Evolutionary conservation across 768 basidiomycete genomes (phyloP), one percentile per base, ranked within the genome.

Genomic region (Termitomyces heimii): DNA sequence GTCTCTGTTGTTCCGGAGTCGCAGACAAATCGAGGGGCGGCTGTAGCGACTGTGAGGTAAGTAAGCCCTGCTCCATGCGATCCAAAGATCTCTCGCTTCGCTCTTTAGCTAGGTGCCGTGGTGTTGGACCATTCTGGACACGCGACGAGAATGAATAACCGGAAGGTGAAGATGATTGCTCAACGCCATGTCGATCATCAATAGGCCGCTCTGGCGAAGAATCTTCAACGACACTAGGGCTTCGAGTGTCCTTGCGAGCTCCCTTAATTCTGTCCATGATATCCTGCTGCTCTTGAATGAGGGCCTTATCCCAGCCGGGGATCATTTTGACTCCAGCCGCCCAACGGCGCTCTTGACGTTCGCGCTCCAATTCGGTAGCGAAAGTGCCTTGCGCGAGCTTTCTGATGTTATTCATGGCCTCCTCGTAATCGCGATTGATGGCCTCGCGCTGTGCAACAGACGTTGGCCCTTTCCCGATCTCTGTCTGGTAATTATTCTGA

Each of bases 401-500:
- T 29, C 76, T 71, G 53, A 85, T 78, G 50, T 65, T 74, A 26
- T 65, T 65, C 75, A 84, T 76, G 5, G 75, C 66, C 0, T 68
- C 63, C 18, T 69, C 61, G 62, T 78, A 76, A 39, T 82, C 76
- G 0, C 65, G 53, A 9, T 62, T 63, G 35, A 81, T 64, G n/a
- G 67, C 69, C 14, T 77, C 69, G 6, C 77, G 69, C 22, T 56
- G 63, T 22, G 65, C 63, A 24, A 52, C 52, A 14, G 65, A 71
- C 18, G 73, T 62, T 66, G 79, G 59, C 55, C 67, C 64, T 69
- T 77, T 68, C 65, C 75, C 74, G 14, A 89, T 71, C 65, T 82
- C 77, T 16, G 71, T 68, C 35, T 82, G 75, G 37, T 82, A 69
- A 57, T 80, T 82, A 56, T 82, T 77, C 70, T 84, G 84, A 20